Conservation (phyloP, 805 yeast genomes). For the Priceomyces melissophilus region DNA sequence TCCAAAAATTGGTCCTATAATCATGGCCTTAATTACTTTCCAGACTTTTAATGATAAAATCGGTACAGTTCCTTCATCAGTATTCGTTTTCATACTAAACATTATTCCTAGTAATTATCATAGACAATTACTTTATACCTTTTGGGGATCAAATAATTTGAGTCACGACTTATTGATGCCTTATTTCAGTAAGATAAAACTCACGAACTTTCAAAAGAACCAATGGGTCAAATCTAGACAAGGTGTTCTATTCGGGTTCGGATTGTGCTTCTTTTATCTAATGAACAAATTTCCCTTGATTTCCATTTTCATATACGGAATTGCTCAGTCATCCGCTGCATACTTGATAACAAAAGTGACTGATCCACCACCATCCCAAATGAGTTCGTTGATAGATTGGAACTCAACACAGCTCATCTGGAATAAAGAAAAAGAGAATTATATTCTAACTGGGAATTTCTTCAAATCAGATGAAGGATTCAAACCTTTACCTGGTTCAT, state of each 20-base stretch:
- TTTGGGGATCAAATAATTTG: constrained; percentile 45
- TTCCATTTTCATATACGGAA: constrained; percentile 47
- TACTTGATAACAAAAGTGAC: constrained; percentile 52
- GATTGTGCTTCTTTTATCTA: constrained; percentile 43
- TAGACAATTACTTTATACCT: constrained; percentile 37
- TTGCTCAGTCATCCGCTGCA: constrained; percentile 54
- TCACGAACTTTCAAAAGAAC: constrained; percentile 37
- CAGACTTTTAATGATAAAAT: constrained; percentile 40
- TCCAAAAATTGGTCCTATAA: constrained; percentile 41
- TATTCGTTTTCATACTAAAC: constrained; percentile 32
- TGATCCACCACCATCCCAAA: constrained; percentile 36
- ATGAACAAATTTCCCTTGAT: constrained; percentile 40
- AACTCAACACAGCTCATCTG: constrained; percentile 29
- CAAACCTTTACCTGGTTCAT: constrained; percentile 23
- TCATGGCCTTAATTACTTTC: constrained; percentile 43
- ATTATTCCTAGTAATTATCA: constrained; percentile 33
- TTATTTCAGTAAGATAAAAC: constrained; percentile 47
- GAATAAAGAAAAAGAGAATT: constrained; percentile 19
- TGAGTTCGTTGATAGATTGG: constrained; percentile 28
- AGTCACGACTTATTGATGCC: constrained; percentile 47
- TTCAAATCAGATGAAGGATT: constrained; percentile 19
- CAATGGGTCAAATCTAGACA: constrained; percentile 53
- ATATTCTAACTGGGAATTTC: constrained; percentile 20
- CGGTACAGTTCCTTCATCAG: constrained; percentile 44
- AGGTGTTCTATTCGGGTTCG: constrained; percentile 56